Percentiles rank a stretch among this genome's conserved stretches.
phyloP scores from a whole-genome alignment of 768 basidiomycete genomes.

The Pulveroboletus sp. region DNA sequence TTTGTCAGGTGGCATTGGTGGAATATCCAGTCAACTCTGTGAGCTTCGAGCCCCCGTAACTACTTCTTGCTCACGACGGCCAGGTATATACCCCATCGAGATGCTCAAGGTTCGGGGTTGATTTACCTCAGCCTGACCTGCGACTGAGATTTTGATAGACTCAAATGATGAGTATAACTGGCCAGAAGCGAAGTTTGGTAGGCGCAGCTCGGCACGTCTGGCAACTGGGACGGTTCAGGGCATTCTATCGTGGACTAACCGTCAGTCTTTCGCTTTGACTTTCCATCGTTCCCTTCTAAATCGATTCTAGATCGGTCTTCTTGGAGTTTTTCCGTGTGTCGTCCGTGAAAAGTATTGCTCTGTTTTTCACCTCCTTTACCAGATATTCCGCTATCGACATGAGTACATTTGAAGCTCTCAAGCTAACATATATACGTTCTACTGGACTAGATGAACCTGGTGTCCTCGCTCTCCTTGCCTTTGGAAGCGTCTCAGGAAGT shows the following conservation, averaged over 20 bases:
- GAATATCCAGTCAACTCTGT: constrained; percentile 91
- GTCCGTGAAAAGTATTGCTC: neutral
- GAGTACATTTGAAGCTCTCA: constrained; percentile 95
- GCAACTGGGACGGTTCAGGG: constrained; percentile 69
- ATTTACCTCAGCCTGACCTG: neutral
- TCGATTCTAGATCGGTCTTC: constrained; percentile 70
- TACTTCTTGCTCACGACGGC: constrained; percentile 14
- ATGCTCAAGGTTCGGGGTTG: constrained; percentile 70
- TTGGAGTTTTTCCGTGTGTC: constrained; percentile 94
- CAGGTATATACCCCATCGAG: constrained; percentile 95
- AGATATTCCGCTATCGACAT: constrained; percentile 95
- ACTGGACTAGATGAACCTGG: constrained; percentile 88
- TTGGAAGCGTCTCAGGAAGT: constrained; percentile 89
- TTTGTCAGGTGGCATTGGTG: constrained; percentile 92
- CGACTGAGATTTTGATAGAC: constrained; percentile 43
- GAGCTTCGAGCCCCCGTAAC: constrained; percentile 27
- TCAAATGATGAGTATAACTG: constrained; percentile 93
- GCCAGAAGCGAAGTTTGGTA: constrained; percentile 51
- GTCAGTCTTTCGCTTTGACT: constrained; percentile 46
- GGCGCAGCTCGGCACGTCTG: constrained; percentile 71
- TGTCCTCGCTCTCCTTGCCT: constrained; percentile 78
- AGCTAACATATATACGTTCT: constrained; percentile 82
- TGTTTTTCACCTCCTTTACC: constrained; percentile 7
- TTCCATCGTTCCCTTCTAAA: constrained; percentile 10
- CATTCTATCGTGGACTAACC: constrained; percentile 87